phyloP scores from a whole-genome alignment of 192 early-diverging fungal genomes.

The Gonapodya prolifera region DNA sequence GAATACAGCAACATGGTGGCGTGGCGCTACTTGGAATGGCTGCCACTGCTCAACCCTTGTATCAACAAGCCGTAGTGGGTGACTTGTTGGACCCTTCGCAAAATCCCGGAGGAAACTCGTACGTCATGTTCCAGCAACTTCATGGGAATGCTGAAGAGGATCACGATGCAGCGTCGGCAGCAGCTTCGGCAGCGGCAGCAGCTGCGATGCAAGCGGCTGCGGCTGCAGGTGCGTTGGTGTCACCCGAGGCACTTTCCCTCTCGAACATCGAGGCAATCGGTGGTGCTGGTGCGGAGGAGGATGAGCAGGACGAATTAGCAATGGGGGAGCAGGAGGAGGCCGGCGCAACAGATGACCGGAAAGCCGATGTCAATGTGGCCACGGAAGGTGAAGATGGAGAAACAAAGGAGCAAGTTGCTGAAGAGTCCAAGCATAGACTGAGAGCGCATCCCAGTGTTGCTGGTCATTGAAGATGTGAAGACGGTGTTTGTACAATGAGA shows the following conservation, averaged over 20 bases:
- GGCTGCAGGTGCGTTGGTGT: not conserved
- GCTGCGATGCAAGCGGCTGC: not conserved
- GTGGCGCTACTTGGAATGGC: not conserved
- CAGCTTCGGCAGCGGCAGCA: not conserved
- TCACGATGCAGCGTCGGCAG: not conserved
- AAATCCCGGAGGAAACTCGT: not conserved
- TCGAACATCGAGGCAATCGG: not conserved
- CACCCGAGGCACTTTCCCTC: too few species aligned
- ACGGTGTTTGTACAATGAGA: too few species aligned
- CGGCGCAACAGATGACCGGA: too few species aligned
- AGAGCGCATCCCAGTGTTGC: too few species aligned
- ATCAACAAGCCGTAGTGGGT: not conserved
- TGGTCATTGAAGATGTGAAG: too few species aligned
- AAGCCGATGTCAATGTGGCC: not conserved
- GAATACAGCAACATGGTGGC: not conserved
- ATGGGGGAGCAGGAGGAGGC: too few species aligned
- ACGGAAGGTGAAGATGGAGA: not conserved
- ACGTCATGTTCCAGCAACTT: not conserved
- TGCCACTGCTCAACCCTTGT: not conserved
- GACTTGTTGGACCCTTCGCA: not conserved
- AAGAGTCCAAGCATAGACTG: too few species aligned
- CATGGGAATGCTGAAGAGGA: not conserved
- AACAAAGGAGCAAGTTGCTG: not conserved
- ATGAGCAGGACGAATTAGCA: not conserved
- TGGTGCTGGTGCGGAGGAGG: not conserved